Base-by-base conservation (phyloP, 345 rosid genomes). In the Gossypium herbaceum region DNA sequence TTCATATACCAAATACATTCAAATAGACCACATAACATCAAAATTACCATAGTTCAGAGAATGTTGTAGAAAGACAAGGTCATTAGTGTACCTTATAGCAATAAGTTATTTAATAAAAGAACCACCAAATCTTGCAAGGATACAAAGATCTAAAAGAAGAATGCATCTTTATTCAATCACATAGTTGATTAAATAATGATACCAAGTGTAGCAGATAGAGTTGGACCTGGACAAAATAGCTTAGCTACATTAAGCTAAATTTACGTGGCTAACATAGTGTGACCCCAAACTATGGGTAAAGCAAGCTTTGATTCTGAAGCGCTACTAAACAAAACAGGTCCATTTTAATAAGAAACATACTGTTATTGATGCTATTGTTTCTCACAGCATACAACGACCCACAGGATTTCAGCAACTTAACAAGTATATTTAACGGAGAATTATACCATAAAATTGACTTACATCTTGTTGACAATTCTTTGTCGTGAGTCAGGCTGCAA, bases 401-500 rank as follows among this genome's bases (percentile, higher is more conserved):
- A 62, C 22, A 34, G 12, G 41, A 34, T 62, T 20, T 17, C 44
- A 17, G 19, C 4, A 66, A 56, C 60, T 56, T 56, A 56, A 44
- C 71, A 24, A 45, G 41, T 15, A 22, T 22, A 22, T 20, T 47
- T 47, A 47, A 68, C 7, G 12, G 22, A 41, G 4, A 41, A 64
- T 19, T 41, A 41, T 11, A 62, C 19, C 19, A 39, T 8, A 39
- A 65, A 65, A 19, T 19, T 43, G 9, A 68, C 86, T 81, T 79
- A 90, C 97, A 93, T 84, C 82, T 80, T 88, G 71, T 76, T 57
- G 74, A 88, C 79, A 70, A 88, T 82, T 76, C 76, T 82, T 48
- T 68, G 82, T 27, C 98, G 82, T 1, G 88, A 58, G 1, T 86
- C 87, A 10, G 77, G 66, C 25, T 58, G 83, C 82, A 82, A 68